Conservation (phyloP, 352 stramenopile species). For the Pythium vanterpoolii region DNA sequence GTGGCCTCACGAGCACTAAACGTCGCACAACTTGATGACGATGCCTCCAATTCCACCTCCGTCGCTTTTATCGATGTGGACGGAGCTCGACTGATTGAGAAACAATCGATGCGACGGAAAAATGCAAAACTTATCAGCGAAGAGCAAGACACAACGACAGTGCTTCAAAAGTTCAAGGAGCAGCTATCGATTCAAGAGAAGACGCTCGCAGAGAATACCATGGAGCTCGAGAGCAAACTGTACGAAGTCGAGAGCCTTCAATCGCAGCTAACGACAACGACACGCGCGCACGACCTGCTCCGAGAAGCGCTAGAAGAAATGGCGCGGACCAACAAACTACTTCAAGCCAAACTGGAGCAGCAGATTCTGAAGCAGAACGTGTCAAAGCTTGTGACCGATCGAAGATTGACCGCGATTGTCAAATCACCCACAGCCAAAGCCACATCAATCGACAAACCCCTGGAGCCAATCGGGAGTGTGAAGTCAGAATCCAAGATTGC, state of each 20-base stretch:
- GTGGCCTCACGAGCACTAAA: constrained; percentile 51
- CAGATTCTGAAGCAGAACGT: constrained; percentile 66
- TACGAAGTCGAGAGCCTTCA: constrained; percentile 45
- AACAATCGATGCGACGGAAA: constrained; percentile 41
- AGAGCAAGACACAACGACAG: constrained; percentile 26
- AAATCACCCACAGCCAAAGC: not conserved
- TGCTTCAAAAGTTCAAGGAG: constrained; percentile 43
- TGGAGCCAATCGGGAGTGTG: not conserved
- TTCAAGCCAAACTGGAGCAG: constrained; percentile 58
- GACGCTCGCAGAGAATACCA: constrained; percentile 54
- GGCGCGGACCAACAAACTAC: constrained; percentile 52
- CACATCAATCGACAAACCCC: not conserved
- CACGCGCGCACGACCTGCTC: constrained; percentile 30
- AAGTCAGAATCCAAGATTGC: not conserved
- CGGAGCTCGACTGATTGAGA: constrained; percentile 32
- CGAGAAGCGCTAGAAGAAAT: constrained; percentile 47
- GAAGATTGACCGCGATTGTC: constrained; percentile 12
- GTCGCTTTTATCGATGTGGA: constrained; percentile 62
- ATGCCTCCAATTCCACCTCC: constrained; percentile 22
- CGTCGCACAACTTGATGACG: constrained; percentile 5
- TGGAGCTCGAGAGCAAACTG: constrained; percentile 55
- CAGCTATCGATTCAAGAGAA: constrained; percentile 53
- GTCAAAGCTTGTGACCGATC: constrained; percentile 25
- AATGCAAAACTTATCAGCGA: constrained; percentile 31
- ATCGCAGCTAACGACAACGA: constrained; percentile 29